Base-by-base conservation (phyloP, 2,329 filamentous ascomycete species). In the Microdochium bolleyi region DNA sequence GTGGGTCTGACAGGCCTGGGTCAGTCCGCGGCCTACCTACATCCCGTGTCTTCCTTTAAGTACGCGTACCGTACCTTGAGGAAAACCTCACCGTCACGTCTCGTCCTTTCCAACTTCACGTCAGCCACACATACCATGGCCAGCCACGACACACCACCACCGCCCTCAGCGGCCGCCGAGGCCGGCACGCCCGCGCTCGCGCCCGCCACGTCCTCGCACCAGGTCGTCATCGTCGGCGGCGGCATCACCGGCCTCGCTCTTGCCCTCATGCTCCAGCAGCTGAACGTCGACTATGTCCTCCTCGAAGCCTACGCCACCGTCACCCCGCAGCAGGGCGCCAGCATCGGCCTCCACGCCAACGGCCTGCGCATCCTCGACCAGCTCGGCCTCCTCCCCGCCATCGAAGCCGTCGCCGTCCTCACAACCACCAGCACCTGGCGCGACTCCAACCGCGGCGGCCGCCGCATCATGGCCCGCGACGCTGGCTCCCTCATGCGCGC, bases 331-430 rank as follows among this genome's bases (percentile, higher is more conserved):
- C 62, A 73, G 0, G 78, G 79, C 0, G 76, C 76, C 0, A 72
- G 68, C 3, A 75, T 82, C 25, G 74, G 67, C 1, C 56, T 80
- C 0, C 55, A 69, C 0, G 65, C 77, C 0, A 67, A 73, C 19
- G 73, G 73, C 0, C 53, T 62, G 3, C 66, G 72, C 0, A 72
- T 81, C 7, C 59, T 80, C 0, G 77, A 80, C 50, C 79, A 82
- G 59, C 59, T 82, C 0, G 77, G 74, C 1, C 60, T 64, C 19
- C 67, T 65, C 34, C 60, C 68, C 27, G 30, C 58, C 1, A 54
- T 70, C 5, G n/a, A 27, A 8, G 55, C 59, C 1, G 52, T 59
- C 7, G 53, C 61, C 21, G 24, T 62, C 1, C 56, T 54, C 5
- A 54, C 62, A 19, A 53, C 32, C 1, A 49, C 53, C 37, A 48